A percentile compares a stretch with the other conserved stretches of the same genome.
Evolutionary conservation across 371 early-diverging fungal genomes (phyloP).

Genomic region (Apophysomyces variabilis): DNA sequence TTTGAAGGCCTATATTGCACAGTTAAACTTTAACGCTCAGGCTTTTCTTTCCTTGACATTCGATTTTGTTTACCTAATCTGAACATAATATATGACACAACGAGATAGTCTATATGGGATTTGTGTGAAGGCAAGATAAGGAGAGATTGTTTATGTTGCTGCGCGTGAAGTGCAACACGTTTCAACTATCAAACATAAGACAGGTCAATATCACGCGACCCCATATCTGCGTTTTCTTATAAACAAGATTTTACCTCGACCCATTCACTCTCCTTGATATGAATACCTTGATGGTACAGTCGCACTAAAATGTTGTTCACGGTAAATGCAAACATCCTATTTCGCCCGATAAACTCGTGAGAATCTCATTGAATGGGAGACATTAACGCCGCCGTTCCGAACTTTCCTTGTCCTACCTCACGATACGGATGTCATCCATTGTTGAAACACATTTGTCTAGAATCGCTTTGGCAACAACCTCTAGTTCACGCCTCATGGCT

Average conservation of each 20-base stretch:
- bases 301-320: constrained; percentile 78
- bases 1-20: constrained; percentile 55
- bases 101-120: constrained; percentile 91
- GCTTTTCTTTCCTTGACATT: neutral
- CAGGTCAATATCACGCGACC: too few relatives aligned
- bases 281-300: constrained; percentile 85
- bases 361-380: neutral
- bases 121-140: constrained; percentile 88
- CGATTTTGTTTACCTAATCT: constrained; percentile 55
- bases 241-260: constrained; percentile 57
- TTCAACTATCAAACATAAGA: constrained; percentile 50
- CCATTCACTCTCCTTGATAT: constrained; percentile 83
- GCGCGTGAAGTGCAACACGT: constrained; percentile 66
- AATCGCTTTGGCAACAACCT: constrained; percentile 62
- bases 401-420: constrained; percentile 50
- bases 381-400: neutral
- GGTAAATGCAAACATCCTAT: constrained; percentile 71
- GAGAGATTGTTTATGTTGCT: constrained; percentile 74
- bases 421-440: constrained; percentile 65
- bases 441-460: constrained; percentile 72
- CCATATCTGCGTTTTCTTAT: neutral
- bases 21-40: neutral
- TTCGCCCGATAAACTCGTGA: constrained; percentile 9
- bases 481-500: constrained; percentile 53
- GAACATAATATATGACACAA: constrained; percentile 83